Evolutionary conservation across 805 yeast genomes (phyloP), one percentile per base, ranked within the genome.

Genomic region (Barnettozyma populi): DNA sequence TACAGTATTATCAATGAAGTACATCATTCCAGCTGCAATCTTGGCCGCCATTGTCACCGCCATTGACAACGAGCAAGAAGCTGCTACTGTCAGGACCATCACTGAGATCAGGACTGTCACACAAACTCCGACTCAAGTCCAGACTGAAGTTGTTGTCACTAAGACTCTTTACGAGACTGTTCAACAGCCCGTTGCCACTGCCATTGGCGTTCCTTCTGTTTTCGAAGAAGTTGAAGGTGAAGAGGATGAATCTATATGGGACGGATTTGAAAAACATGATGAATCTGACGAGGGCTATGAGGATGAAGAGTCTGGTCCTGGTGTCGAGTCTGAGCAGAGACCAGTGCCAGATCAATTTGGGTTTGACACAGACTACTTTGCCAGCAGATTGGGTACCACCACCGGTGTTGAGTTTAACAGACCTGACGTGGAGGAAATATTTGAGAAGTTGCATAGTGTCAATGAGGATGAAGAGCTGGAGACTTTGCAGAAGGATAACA

Each of bases 291-390:
- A 40, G 16, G 36, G 37, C 7, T 45, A 14, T 32, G 16, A 39
- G 16, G 25, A 16, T 16, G 29, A 29, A 7, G 47, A 37, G 9
- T 41, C 6, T 13, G 40, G 37, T 8, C 19, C 31, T 14, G 40
- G 16, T 5, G 9, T 21, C 8, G 23, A 23, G 14, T 25, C 31
- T 11, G 36, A 45, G 5, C 42, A 14, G n/a, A 38, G 16, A 4
- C 10, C 7, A 2, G 43, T 14, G 2, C 14, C 21, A 13, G 36
- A 40, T 0, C 40, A 38, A n/a, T 45, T 45, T 45, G 53, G 50
- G 1, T 53, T 37, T 39, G 49, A 45, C 43, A 21, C 45, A 11
- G 50, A 43, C 9, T 51, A 51, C 32, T 53, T 53, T 18, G 29
- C 45, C 5, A 44, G 27, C 24, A 41, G 47, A 31, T 32, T 44